Conservation (phyloP, 2,329 filamentous ascomycete species). For the Zymoseptoria brevis region DNA sequence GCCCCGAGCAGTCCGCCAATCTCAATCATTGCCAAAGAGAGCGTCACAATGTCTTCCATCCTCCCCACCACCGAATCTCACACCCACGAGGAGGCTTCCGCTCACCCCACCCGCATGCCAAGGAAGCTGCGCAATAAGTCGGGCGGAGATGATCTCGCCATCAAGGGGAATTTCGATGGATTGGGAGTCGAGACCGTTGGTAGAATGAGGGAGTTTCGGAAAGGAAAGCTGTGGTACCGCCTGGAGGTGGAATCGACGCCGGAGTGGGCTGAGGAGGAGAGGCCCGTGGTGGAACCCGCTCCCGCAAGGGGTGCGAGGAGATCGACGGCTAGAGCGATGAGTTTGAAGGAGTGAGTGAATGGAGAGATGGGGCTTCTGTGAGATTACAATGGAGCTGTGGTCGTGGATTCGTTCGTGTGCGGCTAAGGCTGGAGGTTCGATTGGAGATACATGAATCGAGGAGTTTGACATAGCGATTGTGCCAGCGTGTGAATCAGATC, state of each 20-base stretch:
- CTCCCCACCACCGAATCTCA: neutral
- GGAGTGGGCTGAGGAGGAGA: neutral
- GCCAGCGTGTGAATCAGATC: neutral
- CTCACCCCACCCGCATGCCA: neutral
- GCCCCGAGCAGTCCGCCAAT: neutral
- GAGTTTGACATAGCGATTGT: neutral
- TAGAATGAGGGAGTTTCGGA: neutral
- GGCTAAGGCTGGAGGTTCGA: neutral
- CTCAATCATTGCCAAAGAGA: neutral
- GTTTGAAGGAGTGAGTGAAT: neutral
- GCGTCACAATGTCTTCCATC: neutral
- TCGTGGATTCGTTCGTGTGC: neutral
- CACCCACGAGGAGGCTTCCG: neutral
- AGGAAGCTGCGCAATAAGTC: neutral
- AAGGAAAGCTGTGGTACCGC: neutral
- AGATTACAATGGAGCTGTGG: neutral
- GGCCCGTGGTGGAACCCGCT: neutral
- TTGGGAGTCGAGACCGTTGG: neutral
- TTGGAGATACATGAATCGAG: neutral
- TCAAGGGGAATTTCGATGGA: neutral
- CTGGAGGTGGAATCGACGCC: neutral
- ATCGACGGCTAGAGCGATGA: neutral
- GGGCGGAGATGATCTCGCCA: neutral
- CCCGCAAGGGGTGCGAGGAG: neutral
- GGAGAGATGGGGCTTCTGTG: neutral